These are phyloP conservation scores for Triticum dicoccoides DNA, from an alignment of 176 grass and related monocot species.

Conservation along the genomic window DNA sequence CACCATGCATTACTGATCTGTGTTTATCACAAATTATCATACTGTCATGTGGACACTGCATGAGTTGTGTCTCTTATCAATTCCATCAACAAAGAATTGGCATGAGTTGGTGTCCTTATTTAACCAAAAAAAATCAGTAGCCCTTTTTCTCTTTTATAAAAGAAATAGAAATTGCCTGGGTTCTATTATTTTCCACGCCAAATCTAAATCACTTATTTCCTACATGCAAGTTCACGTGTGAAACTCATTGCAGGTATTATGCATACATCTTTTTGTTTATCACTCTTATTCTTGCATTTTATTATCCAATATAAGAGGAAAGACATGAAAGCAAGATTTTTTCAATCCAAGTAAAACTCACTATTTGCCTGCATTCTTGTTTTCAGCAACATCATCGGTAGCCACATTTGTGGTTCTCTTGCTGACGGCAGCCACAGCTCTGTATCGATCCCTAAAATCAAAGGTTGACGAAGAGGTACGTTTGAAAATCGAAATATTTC, in stretches of 20 bases:
- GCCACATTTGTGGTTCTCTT: constrained; percentile 2
- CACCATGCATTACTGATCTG: not conserved
- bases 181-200: not conserved
- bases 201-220: not conserved
- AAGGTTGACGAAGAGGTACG: constrained; percentile 12
- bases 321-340: not conserved
- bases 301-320: not conserved
- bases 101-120: not conserved
- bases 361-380: not conserved
- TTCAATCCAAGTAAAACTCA: not conserved
- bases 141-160: not conserved
- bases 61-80: not conserved
- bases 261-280: not conserved
- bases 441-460: not conserved
- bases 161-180: too few relatives aligned
- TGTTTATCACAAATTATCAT: not conserved
- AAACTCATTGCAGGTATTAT: constrained; percentile 20
- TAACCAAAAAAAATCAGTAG: not conserved
- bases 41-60: not conserved
- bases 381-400: not conserved
- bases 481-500: not conserved
- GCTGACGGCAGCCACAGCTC: not conserved
- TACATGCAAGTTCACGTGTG: constrained; percentile 13
- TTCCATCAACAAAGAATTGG: not conserved
- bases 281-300: not conserved